Evolutionary conservation across 805 yeast species (phyloP).

Genomic region (Cyberlindnera samutprakarnensis): DNA sequence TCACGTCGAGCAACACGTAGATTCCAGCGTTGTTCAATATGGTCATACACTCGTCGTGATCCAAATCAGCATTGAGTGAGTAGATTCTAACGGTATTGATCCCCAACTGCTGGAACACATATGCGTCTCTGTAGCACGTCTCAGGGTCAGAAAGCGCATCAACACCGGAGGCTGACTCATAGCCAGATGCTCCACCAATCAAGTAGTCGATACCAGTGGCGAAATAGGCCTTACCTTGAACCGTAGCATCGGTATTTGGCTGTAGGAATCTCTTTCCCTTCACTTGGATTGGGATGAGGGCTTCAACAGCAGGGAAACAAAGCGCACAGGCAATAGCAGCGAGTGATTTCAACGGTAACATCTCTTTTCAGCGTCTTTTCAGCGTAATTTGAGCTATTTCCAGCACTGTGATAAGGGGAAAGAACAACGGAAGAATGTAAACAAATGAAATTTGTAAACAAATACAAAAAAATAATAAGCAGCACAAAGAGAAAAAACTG

Average conservation of each 20-base stretch:
- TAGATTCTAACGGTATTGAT: conserved; percentile 82
- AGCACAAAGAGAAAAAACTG: too few species aligned
- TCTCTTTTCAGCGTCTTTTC: not conserved
- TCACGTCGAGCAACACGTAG: conserved; percentile 79
- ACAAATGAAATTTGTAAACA: too few species aligned
- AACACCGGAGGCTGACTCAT: conserved; percentile 21
- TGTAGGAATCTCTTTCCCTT: conserved; percentile 53
- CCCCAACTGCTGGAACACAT: conserved; percentile 70
- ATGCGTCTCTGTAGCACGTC: conserved; percentile 75
- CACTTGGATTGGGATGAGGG: conserved; percentile 49
- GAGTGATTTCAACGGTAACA: conserved; percentile 2
- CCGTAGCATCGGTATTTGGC: conserved; percentile 37
- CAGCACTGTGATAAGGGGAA: too few species aligned
- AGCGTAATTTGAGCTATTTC: too few species aligned
- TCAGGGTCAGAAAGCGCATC: conserved; percentile 71
- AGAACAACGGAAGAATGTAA: too few species aligned
- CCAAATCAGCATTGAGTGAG: conserved; percentile 71
- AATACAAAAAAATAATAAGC: too few species aligned
- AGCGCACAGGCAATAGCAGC: conserved; percentile 1
- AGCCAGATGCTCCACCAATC: conserved; percentile 82
- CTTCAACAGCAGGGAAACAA: conserved; percentile 18
- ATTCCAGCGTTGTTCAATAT: conserved; percentile 85
- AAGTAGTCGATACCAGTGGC: conserved; percentile 87
- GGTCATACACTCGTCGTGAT: conserved; percentile 92
- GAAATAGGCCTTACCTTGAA: conserved; percentile 58